Evolutionary conservation across 208 protist genomes (phyloP), one percentile per base, ranked within the genome.

Genomic region (Vickermania ingenoplastis): DNA sequence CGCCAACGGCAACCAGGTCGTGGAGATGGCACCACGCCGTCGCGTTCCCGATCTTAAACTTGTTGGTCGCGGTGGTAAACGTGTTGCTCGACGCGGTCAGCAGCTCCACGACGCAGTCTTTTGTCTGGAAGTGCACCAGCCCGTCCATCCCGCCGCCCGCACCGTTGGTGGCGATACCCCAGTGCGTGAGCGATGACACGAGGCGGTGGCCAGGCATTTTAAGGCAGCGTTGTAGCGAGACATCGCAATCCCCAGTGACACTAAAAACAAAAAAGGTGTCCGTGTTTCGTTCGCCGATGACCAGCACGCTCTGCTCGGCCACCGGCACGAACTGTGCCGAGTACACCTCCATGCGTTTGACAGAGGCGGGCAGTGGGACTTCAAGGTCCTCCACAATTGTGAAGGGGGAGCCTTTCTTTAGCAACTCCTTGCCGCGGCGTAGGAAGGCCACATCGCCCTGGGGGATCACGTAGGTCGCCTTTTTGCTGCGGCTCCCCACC

Each of bases 1-100:
- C 84, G 11, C 63, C 84, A 23, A 86, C 70, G n/a, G 78, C 77
- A 17, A 91, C 52, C 28, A 58, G 59, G 26, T 68, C 69, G 50
- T 74, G 64, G 1, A 49, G 36, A 28, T 73, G 67, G 1, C 77
- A 77, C 81, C 84, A 91, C 14, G 84, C 68, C 2, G 79, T 59
- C 5, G 78, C 84, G 51, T 71, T 85, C 31, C 84, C 84, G 14
- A 91, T 75, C 57, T 78, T 85, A 41, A 91, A 91, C 65, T 86
- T 85, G 17, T 78, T 57, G 67, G 80, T 90, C 49, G 69, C 23
- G 11, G 31, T 59, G 23, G 75, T 52, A 28, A 61, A 66, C 14
- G 67, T 60, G n/a, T 41, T 68, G 1, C 54, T 27, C 14, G 59
- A 52, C n/a, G 71, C 67, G 13, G 58, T 63, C 60, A 91, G 69